These are phyloP conservation scores for Canavalia gladiata DNA, from an alignment of 306 rosid species.

Conservation along the genomic window DNA sequence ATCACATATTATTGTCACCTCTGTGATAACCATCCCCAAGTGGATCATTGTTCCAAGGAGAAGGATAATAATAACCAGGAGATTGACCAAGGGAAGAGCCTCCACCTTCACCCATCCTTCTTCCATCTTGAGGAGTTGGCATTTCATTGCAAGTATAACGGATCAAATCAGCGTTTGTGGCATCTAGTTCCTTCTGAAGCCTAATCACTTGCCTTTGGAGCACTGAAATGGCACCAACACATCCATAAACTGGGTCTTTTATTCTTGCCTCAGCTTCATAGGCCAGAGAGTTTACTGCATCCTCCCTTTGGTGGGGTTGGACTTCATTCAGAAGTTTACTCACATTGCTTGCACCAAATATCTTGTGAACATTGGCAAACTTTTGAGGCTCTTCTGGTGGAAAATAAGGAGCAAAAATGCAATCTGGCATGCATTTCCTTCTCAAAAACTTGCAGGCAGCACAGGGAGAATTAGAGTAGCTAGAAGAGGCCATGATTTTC, in stretches of 20 bases:
- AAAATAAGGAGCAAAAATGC: slow-evolving; percentile 54
- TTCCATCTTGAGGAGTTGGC: slow-evolving; percentile 48
- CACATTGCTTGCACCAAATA: slow-evolving; percentile 94
- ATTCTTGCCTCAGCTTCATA: slow-evolving; percentile 91
- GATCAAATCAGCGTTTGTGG: slow-evolving; percentile 80
- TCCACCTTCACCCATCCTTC: slow-evolving; percentile 49
- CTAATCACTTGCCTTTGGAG: slow-evolving; percentile 87
- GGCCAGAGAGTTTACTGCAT: slow-evolving; percentile 91
- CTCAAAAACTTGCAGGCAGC: slow-evolving; percentile 56
- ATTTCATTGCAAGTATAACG: slow-evolving; percentile 65
- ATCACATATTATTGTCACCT: slow-evolving; percentile 55
- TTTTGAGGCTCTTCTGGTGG: slow-evolving; percentile 57
- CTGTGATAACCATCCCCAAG: slow-evolving; percentile 53
- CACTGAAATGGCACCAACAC: slow-evolving; percentile 87
- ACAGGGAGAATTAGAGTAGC: slow-evolving; percentile 57
- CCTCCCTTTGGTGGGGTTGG: slow-evolving; percentile 84
- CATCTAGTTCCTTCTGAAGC: slow-evolving; percentile 89
- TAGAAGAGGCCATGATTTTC: slow-evolving; percentile 52
- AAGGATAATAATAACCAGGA: slow-evolving; percentile 56
- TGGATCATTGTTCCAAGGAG: slow-evolving; percentile 57
- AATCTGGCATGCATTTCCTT: slow-evolving; percentile 58
- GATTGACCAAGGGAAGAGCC: slow-evolving; percentile 55
- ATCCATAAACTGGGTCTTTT: slow-evolving; percentile 89
- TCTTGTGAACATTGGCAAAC: slow-evolving; percentile 69
- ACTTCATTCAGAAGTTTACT: slow-evolving; percentile 87